Conservation (phyloP, 176 grass and related monocot species). For the Metroxylon sagu region DNA sequence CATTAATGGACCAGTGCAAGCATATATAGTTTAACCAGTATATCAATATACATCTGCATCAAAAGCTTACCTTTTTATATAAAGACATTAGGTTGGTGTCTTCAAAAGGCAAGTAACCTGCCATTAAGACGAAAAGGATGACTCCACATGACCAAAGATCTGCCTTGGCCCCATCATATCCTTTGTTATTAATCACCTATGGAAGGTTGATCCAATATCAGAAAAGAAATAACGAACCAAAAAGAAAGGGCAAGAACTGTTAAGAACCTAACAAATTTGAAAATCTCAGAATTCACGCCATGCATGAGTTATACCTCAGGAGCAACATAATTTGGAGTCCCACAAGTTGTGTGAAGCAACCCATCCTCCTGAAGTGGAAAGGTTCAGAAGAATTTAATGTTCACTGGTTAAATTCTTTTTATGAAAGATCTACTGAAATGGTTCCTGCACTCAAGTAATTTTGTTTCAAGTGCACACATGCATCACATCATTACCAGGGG, state of each 20-base stretch:
- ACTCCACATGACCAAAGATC: constrained; percentile 99
- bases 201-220: background rate
- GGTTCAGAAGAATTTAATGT: background rate
- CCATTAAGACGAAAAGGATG: constrained; percentile 95
- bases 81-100: constrained; percentile 79
- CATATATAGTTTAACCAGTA: too few species aligned
- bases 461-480: background rate
- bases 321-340: constrained; percentile 99
- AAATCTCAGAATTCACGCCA: too few species aligned
- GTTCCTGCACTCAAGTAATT: too few species aligned
- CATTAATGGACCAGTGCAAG: too few species aligned
- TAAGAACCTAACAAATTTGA: too few species aligned
- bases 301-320: constrained; percentile 44
- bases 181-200: constrained; percentile 88
- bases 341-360: constrained; percentile 80
- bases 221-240: background rate
- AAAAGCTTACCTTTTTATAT: constrained; percentile 74
- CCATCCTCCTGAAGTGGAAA: constrained; percentile 69
- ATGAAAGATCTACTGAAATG: too few species aligned
- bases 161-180: constrained; percentile 95
- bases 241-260: too few species aligned
- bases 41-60: too few species aligned
- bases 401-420: too few species aligned
- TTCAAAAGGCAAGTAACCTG: constrained; percentile 91
- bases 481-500: too few species aligned